Base-by-base conservation (phyloP, 805 yeast genomes). In the Jamesozyma jinghongensis region DNA sequence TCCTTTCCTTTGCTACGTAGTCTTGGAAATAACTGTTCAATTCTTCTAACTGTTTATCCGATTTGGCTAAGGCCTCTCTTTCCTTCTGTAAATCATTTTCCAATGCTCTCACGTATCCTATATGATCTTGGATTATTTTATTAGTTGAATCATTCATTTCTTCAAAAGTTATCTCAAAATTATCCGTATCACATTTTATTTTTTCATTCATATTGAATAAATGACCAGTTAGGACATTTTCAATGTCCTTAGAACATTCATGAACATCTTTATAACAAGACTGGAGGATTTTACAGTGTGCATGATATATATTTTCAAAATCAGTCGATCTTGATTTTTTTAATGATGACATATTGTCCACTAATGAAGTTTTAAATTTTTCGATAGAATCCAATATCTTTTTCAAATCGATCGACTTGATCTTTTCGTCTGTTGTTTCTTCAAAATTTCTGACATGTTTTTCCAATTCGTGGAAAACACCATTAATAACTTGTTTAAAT, bases 21-120 rank as follows among this genome's bases (percentile, higher is more conserved):
- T 42, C 43, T 17, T 46, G 14, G 14, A 48, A 48, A 36, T 44
- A 52, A 2, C 32, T 8, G 28, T 45, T 36, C 14, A 52, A 28
- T 2, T 27, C 14, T 16, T 37, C 27, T n/a, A 50, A 13, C 22
- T 45, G 38, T n/a, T 36, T 36, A 25, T 46, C 36, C 0, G 44
- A 38, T 5, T 28, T 28, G 11, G 40, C 34, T 16, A 42, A 37
- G 5, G 42, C 26, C 4, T 36, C 36, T 25, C 44, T 44, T 33
- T 50, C 48, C 4, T 26, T 25, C 18, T 22, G 19, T 13, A 51
- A 28, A 16, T 48, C 40, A 4, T 43, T 28, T 34, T 48, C 42
- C 32, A 51, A 34, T 19, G 38, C 27, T 30, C 34, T 8, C 10
- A 44, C 37, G 16, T 44, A 18, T 13, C 16, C 7, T 8, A 33